These are phyloP conservation scores for Fusarium protoensiforme DNA, from an alignment of 2,329 filamentous ascomycete species.

Conservation along the genomic window DNA sequence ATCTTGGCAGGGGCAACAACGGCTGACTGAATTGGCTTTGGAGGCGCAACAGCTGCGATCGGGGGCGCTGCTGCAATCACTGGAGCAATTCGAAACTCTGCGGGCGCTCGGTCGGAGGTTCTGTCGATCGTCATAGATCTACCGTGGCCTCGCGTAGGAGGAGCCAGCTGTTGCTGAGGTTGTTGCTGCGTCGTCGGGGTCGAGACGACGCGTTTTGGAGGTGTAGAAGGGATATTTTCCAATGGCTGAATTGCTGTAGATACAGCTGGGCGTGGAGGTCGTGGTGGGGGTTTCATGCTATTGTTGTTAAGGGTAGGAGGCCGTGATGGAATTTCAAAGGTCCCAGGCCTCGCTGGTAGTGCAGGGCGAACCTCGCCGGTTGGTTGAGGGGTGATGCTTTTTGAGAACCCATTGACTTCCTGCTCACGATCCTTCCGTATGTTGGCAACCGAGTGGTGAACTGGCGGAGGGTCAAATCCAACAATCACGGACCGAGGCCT, in stretches of 20 bases:
- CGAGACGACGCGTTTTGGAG: slow-evolving; percentile 46
- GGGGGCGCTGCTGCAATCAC: slow-evolving; percentile 31
- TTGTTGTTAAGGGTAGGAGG: slow-evolving; percentile 19
- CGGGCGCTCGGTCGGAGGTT: slow-evolving; percentile 38
- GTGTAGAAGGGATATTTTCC: slow-evolving; percentile 34
- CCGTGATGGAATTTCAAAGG: slow-evolving; percentile 38
- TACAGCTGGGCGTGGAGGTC: slow-evolving; percentile 55
- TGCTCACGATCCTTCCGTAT: slow-evolving; percentile 58
- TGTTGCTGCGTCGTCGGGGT: slow-evolving; percentile 44
- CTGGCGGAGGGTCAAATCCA: slow-evolving; percentile 62
- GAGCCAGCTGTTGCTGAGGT: slow-evolving; percentile 44
- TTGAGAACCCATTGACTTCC: slow-evolving; percentile 54
- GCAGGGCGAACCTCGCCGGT: slow-evolving; percentile 59
- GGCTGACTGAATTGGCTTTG: slow-evolving; percentile 33
- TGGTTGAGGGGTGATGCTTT: slow-evolving; percentile 52
- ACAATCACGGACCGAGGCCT: slow-evolving; percentile 37
- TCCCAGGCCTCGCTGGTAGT: slow-evolving; percentile 61
- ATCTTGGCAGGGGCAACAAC: slow-evolving; percentile 29
- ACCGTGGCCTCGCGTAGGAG: slow-evolving; percentile 45
- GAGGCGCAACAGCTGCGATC: slow-evolving; percentile 23
- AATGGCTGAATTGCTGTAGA: slow-evolving; percentile 30
- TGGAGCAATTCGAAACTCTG: slow-evolving; percentile 38
- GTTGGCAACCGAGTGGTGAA: slow-evolving; percentile 60
- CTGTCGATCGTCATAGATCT: slow-evolving; percentile 52
- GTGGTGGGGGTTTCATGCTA: slow-evolving; percentile 51